Base-by-base conservation (phyloP, 129 eudicot genomes). In the Ambrosia artemisiifolia region DNA sequence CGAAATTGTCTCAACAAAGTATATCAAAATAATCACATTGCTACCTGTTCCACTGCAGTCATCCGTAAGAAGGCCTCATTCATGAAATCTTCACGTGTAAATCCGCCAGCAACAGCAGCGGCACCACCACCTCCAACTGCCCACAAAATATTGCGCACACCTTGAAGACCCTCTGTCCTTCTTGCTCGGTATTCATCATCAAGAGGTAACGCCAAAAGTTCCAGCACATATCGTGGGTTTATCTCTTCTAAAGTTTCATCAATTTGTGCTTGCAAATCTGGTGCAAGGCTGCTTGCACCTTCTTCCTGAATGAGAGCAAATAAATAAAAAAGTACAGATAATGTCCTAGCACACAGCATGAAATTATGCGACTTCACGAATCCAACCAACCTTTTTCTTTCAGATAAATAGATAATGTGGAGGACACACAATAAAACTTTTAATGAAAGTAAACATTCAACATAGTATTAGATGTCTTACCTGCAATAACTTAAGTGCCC, bases 101-200 rank as follows among this genome's bases (percentile, higher is more conserved):
- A 94, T 48, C 97, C 99, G 12, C 97, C 99, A 63, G 91, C 86
- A 63, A 94, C 79, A 44, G 99, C 97, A 72, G 85, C 84, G 38
- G 99, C 99, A 71, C 99, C 99, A 11, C 99, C 99, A 40, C 97
- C 99, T 75, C 99, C 99, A 50, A 94, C 99, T 67, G 97, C 83
- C 99, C 99, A 94, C 66, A 94, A 73, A 51, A 94, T 88, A 63
- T 90, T 90, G 42, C 96, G 88, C 72, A 94, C 83, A 54, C 99
- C 99, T 82, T 94, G 99, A 66, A 94, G 91, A 76, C 96, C 99
- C 77, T 90, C 97, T 69, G 75, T 82, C 69, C 99, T 90, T 74
- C 79, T 90, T 83, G 88, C 34, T 55, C 57, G 78, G 72, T 80
- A 71, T 54, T 90, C 96, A 16, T 90, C 97, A 65, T 71, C 85